These are phyloP conservation scores for Boletus rufocinnamomeus DNA, from an alignment of 768 basidiomycete genomes.

Conservation along the genomic window DNA sequence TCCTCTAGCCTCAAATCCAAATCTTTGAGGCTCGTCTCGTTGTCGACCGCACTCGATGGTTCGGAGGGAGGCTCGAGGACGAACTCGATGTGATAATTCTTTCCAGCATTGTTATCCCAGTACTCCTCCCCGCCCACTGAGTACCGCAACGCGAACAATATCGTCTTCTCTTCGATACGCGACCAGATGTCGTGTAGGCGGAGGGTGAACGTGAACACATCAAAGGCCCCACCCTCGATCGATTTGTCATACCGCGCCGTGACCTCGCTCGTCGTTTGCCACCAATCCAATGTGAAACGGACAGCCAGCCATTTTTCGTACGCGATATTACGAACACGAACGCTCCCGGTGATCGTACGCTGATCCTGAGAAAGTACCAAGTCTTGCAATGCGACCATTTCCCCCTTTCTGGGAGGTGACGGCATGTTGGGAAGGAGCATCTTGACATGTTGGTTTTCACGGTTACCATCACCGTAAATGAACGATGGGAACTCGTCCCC, in stretches of 20 bases:
- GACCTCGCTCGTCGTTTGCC: slow-evolving; percentile 97
- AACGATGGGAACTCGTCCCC: slow-evolving; percentile 79
- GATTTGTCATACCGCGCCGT: slow-evolving; percentile 66
- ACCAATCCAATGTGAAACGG: slow-evolving; percentile 90
- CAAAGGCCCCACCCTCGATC: slow-evolving; percentile 44
- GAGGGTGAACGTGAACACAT: slow-evolving; percentile 77
- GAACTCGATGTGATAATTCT: slow-evolving; percentile 81
- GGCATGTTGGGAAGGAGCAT: slow-evolving; percentile 77
- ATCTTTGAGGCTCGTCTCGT: slow-evolving; percentile 54
- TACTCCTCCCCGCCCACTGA: slow-evolving; percentile 69
- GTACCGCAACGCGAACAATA: slow-evolving; percentile 79
- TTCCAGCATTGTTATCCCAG: slow-evolving; percentile 89
- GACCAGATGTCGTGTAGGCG: slow-evolving; percentile 76
- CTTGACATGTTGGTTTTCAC: slow-evolving; percentile 42
- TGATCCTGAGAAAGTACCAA: slow-evolving; percentile 54
- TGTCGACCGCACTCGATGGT: slow-evolving; percentile 36
- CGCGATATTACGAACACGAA: slow-evolving; percentile 82
- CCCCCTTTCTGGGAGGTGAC: slow-evolving; percentile 35
- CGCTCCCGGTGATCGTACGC: slow-evolving; percentile 63
- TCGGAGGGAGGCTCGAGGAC: slow-evolving; percentile 28
- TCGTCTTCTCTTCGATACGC: slow-evolving; percentile 78
- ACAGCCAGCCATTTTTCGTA: slow-evolving; percentile 87
- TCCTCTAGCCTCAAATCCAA: slow-evolving; percentile 68
- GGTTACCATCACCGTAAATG: slow-evolving; percentile 52
- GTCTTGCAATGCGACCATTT: slow-evolving; percentile 56